These are phyloP conservation scores for Martensiomyces pterosporus DNA, from an alignment of 192 early-diverging fungal species.

Conservation along the genomic window DNA sequence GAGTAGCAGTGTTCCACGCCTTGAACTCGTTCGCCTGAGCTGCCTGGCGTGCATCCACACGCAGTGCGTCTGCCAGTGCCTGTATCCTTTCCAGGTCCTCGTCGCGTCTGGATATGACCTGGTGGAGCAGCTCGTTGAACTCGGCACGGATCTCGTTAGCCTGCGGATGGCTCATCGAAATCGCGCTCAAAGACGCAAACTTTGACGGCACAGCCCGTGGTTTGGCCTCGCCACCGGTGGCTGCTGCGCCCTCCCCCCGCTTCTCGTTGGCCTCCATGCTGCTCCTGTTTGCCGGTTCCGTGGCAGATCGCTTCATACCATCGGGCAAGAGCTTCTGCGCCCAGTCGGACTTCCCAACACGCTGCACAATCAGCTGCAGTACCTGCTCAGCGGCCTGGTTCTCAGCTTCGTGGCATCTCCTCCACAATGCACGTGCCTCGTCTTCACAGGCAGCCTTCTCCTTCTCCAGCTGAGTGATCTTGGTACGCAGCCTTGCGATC, in stretches of 20 bases:
- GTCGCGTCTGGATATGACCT: conserved; percentile 40
- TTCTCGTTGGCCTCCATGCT: neutral
- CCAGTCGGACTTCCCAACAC: conserved; percentile 31
- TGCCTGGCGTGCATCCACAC: conserved; percentile 29
- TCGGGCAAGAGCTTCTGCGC: conserved; percentile 8
- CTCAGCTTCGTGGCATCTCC: conserved; percentile 27
- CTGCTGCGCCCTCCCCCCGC: neutral
- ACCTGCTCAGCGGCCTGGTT: conserved; percentile 23
- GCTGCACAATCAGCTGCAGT: conserved; percentile 37
- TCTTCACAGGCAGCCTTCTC: conserved; percentile 24
- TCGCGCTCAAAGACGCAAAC: conserved; percentile 17
- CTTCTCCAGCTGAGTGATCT: conserved; percentile 21
- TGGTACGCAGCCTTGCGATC: conserved; percentile 33
- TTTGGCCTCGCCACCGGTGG: neutral
- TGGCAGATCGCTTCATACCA: neutral
- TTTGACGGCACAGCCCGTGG: conserved; percentile 5
- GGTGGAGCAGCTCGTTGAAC: conserved; percentile 46
- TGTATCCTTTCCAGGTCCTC: conserved; percentile 45
- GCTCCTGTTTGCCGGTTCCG: neutral
- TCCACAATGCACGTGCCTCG: conserved; percentile 19
- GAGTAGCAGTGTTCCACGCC: conserved; percentile 32
- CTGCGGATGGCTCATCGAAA: conserved; percentile 41
- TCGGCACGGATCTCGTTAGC: conserved; percentile 46
- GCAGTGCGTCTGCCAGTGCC: conserved; percentile 39
- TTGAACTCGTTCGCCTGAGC: conserved; percentile 21